Conservation (phyloP, 768 basidiomycete species). For the Lactarius sanguifluus region DNA sequence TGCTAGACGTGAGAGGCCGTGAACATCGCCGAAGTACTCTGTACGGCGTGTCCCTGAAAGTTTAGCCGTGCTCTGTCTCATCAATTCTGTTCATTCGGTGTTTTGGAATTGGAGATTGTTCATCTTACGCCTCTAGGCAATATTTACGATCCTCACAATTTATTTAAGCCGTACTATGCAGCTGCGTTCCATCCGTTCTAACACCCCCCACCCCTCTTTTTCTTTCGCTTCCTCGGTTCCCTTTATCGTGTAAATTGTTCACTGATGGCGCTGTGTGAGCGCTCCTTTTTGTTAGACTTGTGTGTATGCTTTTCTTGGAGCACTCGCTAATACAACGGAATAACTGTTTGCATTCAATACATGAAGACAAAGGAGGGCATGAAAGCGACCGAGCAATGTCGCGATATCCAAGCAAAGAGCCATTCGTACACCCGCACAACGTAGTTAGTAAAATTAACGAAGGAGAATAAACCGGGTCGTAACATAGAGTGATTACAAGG, state of each 20-base stretch:
- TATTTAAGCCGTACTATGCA: constrained; percentile 13
- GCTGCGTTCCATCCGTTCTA: constrained; percentile 1
- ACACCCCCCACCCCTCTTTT: neutral
- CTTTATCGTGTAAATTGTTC: constrained; percentile 4
- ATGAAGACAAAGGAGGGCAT: neutral
- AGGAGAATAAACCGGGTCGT: neutral
- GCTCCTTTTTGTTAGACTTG: neutral
- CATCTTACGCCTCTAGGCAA: constrained; percentile 24
- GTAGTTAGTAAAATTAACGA: constrained; percentile 9
- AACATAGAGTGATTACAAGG: no score
- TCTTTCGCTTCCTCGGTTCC: neutral
- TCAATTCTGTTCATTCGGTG: constrained; percentile 4
- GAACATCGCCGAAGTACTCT: constrained; percentile 15
- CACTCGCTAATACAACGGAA: constrained; percentile 6
- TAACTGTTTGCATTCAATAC: neutral
- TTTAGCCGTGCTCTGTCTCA: constrained; percentile 9
- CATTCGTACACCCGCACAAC: constrained; percentile 1
- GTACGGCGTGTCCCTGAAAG: constrained; percentile 14
- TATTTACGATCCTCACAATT: constrained; percentile 20
- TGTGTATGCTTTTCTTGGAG: constrained; percentile 25
- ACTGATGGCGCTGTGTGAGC: neutral
- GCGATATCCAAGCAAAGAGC: neutral
- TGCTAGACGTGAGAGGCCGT: constrained; percentile 1
- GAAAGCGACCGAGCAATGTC: neutral
- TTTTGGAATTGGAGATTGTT: constrained; percentile 18